Conservation (phyloP, 2,329 filamentous ascomycete genomes). For the Colletotrichum lupini region DNA sequence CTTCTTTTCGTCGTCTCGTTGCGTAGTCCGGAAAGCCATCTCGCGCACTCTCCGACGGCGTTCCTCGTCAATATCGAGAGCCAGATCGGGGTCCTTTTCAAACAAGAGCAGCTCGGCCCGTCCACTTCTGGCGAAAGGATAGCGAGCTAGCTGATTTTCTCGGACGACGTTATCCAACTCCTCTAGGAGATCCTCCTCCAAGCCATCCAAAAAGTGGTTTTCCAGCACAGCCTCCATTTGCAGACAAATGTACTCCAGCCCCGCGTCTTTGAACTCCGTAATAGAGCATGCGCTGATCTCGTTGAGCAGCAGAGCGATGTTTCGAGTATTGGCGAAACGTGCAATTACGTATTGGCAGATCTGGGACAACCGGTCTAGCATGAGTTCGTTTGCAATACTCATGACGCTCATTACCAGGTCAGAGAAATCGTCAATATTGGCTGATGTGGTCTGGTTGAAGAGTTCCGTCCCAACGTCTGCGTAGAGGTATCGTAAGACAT, state of each 20-base stretch:
- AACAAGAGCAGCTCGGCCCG: constrained; percentile 74
- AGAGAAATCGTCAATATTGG: constrained; percentile 83
- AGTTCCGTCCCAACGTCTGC: constrained; percentile 83
- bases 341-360: constrained; percentile 89
- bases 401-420: constrained; percentile 93
- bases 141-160: constrained; percentile 81
- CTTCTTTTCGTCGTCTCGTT: constrained; percentile 74
- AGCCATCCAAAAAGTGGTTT: constrained; percentile 85
- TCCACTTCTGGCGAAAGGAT: constrained; percentile 82
- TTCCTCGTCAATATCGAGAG: constrained; percentile 75
- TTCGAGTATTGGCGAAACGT: constrained; percentile 85
- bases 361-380: constrained; percentile 91
- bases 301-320: constrained; percentile 87
- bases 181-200: constrained; percentile 84
- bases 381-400: constrained; percentile 90
- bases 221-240: constrained; percentile 94
- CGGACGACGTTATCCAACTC: constrained; percentile 86
- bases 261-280: constrained; percentile 86
- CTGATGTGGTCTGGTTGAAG: constrained; percentile 79
- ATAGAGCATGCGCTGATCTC: constrained; percentile 87
- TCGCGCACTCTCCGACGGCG: constrained; percentile 77
- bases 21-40: constrained; percentile 74
- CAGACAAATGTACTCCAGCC: constrained; percentile 89
- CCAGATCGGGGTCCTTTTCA: constrained; percentile 72
- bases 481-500: constrained; percentile 86